A percentile compares a stretch with the other conserved stretches of the same genome.
Evolutionary conservation across 2,329 filamentous ascomycete species (phyloP).

Genomic region (Talaromyces piceae): DNA sequence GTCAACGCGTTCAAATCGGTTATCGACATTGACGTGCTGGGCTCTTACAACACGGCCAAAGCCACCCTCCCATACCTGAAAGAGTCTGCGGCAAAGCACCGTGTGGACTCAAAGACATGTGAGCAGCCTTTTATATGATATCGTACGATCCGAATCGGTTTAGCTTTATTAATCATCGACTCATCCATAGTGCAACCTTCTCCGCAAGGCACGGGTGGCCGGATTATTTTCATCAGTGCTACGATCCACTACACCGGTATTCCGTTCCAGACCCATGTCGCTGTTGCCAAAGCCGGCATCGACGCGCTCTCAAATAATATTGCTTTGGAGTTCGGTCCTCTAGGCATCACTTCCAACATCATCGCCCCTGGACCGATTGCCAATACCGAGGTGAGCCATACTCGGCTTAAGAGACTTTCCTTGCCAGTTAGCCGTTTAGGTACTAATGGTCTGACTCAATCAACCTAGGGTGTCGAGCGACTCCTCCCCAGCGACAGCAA

Average conservation of each 20-base stretch:
- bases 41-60: conserved; percentile 92
- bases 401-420: too few relatives aligned
- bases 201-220: conserved; percentile 59
- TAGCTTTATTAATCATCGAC: background rate
- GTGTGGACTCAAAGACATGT: conserved; percentile 51
- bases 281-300: conserved; percentile 83
- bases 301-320: conserved; percentile 75
- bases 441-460: background rate
- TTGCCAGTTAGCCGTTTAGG: too few relatives aligned
- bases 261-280: conserved; percentile 81
- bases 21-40: conserved; percentile 91
- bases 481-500: conserved; percentile 49
- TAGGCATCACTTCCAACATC: conserved; percentile 78
- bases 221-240: conserved; percentile 84
- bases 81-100: conserved; percentile 60
- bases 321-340: conserved; percentile 82
- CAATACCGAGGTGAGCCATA: conserved; percentile 64
- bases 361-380: conserved; percentile 81
- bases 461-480: conserved; percentile 54
- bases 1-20: conserved; percentile 91
- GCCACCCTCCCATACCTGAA: conserved; percentile 77
- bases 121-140: conserved; percentile 16
- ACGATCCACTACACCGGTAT: conserved; percentile 85
- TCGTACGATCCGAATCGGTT: too few relatives aligned
- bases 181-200: conserved; percentile 23